These are phyloP conservation scores for Ordospora pajunii DNA, from an alignment of 371 early-diverging fungal species.

Conservation along the genomic window DNA sequence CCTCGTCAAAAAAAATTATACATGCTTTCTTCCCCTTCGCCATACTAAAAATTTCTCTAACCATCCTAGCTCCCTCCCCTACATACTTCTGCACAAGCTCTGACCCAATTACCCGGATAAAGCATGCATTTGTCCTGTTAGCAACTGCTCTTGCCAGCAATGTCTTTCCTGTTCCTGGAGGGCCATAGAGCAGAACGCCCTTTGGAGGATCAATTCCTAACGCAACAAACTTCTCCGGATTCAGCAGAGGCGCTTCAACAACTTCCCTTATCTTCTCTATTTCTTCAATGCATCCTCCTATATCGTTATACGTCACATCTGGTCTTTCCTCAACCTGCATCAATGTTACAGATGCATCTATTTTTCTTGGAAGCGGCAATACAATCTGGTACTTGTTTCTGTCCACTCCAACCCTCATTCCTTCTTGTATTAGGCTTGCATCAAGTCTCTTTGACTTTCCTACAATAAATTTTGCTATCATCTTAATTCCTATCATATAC, in stretches of 20 bases:
- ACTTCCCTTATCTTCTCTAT: conserved; percentile 98
- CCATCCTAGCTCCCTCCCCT: conserved; percentile 99
- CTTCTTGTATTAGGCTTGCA: conserved; percentile 93
- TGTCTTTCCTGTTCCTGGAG: conserved; percentile 99
- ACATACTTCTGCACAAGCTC: conserved; percentile 97
- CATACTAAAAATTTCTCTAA: conserved; percentile 96
- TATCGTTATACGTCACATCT: conserved; percentile 94
- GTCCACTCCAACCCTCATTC: conserved; percentile 97
- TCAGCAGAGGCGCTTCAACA: conserved; percentile 84
- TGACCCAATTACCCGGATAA: conserved; percentile 97
- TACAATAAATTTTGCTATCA: conserved; percentile 98
- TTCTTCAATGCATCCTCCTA: conserved; percentile 98
- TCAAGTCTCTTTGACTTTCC: conserved; percentile 85
- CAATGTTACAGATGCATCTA: conserved; percentile 97
- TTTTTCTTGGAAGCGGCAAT: conserved; percentile 94
- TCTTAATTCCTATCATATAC: conserved; percentile 94
- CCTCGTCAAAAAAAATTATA: conserved; percentile 99
- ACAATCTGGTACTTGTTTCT: conserved; percentile 96
- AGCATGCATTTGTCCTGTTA: conserved; percentile 95
- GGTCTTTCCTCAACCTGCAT: conserved; percentile 99
- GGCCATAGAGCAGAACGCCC: conserved; percentile 92
- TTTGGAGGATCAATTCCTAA: conserved; percentile 90
- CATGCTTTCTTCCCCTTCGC: conserved; percentile 94
- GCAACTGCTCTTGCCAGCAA: conserved; percentile 98
- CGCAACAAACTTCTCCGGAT: conserved; percentile 80